Conservation (phyloP, 176 grass and related monocot genomes). For the Triticum urartu region DNA sequence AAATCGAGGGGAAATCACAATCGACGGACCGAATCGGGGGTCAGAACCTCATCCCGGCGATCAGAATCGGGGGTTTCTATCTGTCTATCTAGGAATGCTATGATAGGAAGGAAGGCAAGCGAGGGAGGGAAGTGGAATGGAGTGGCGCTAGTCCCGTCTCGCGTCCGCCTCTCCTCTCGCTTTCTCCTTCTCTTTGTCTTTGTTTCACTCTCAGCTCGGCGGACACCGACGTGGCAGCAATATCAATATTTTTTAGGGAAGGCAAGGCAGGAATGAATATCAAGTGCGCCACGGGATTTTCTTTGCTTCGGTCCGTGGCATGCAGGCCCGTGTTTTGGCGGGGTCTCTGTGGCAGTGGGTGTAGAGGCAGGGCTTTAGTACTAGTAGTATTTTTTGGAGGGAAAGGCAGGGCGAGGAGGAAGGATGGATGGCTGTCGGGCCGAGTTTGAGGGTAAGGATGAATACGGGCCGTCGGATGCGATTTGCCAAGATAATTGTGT, state of each 20-base stretch:
- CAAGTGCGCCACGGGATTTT: background rate
- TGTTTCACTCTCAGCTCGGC: background rate
- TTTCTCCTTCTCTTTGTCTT: background rate
- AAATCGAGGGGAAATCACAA: background rate
- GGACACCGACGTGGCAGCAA: background rate
- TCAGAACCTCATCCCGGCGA: background rate
- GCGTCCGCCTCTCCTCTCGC: conserved; percentile 3
- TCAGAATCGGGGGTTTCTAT: background rate
- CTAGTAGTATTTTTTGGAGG: background rate
- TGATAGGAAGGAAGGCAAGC: background rate
- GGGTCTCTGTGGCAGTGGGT: background rate
- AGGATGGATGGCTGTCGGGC: conserved; percentile 4
- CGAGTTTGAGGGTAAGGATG: background rate
- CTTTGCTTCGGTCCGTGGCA: background rate
- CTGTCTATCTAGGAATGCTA: background rate
- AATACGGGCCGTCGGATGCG: background rate
- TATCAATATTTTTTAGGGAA: too few relatives aligned
- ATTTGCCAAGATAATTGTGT: background rate
- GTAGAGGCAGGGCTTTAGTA: background rate
- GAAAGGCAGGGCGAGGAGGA: background rate
- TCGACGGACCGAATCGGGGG: background rate
- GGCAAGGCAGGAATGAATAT: background rate
- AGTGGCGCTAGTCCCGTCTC: conserved; percentile 5
- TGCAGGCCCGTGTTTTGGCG: rapidly evolving
- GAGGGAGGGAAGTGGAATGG: background rate